Evolutionary conservation across 1,139 yeast species (phyloP), one percentile per base, ranked within the genome.

Genomic region (Pichia sp.): DNA sequence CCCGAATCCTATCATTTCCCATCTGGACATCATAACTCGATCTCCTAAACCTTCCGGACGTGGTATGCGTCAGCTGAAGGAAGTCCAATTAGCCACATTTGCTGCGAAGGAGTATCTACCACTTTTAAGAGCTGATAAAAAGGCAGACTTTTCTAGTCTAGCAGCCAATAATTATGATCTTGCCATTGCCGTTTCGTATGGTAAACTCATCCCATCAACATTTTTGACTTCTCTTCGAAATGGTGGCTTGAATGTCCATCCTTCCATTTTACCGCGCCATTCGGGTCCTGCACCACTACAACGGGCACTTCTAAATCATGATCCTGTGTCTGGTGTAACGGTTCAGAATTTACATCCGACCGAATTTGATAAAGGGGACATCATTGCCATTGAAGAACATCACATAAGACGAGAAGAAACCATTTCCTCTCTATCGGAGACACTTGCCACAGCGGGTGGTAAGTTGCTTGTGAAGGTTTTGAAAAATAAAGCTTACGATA

Each of bases 231-330:
- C 53, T 0, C 60, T 80, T 28, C 56, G 59, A 9, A 74, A 59
- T 51, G 88, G 91, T 1, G 94, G 96, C 0, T 53, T 91, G 18
- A 91, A 91, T 53, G 88, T 91, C 0, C 99, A 91, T 55, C 99
- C 99, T 0, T 86, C 96, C 0, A 58, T 88, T 14, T 66, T 91
- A 11, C 98, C 98, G 0, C 63, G 61, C 34, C 77, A 84, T 51
- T 72, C 88, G 2, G 99, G 99, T 0, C 77, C 97, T 0, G 81
- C 96, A 3, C 99, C 99, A 0, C 62, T 93, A 6, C 97, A 91
- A 46, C 70, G 76, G 44, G 79, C 96, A 0, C 58, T 93, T 18
- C 58, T 87, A 50, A 74, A 82, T 45, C 67, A 67, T 35, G 91
- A 82, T 46, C 29, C 46, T 1, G 46, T 39, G 21, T 80, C 97